These are phyloP conservation scores for Nannizziopsis arthrosporioides DNA, from an alignment of 2,329 filamentous ascomycete genomes.

Conservation along the genomic window DNA sequence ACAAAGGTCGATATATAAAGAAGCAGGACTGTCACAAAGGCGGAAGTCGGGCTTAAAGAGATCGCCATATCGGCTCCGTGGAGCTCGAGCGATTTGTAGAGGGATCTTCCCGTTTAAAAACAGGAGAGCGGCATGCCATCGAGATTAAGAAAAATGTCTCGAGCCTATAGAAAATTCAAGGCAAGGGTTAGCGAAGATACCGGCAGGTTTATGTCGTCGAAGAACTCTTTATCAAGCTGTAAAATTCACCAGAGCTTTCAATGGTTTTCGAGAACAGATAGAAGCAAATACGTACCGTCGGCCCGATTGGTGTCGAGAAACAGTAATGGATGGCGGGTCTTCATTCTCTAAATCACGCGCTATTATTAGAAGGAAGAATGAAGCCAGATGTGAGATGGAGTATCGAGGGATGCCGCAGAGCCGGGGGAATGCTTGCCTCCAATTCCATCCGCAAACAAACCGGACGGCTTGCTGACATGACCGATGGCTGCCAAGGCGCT, in stretches of 20 bases:
- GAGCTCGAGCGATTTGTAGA: constrained; percentile 9
- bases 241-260: neutral
- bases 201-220: neutral
- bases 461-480: too few species aligned
- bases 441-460: too few species aligned
- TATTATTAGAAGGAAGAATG: neutral
- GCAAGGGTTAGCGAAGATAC: neutral
- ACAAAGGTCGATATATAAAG: constrained; percentile 87
- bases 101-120: constrained; percentile 10
- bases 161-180: constrained; percentile 7
- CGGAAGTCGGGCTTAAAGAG: constrained; percentile 55
- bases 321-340: neutral
- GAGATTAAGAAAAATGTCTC: constrained; percentile 12
- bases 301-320: neutral
- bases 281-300: neutral
- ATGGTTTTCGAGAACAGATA: neutral
- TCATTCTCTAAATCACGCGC: constrained; percentile 5
- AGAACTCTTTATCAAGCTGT: too few species aligned
- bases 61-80: constrained; percentile 30
- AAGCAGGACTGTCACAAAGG: constrained; percentile 74
- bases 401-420: neutral
- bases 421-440: too few species aligned
- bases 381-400: neutral
- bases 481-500: too few species aligned
- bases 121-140: constrained; percentile 10